A percentile compares a stretch with the other conserved stretches of the same genome.
These are phyloP conservation scores for Xylaria sp. DNA, from an alignment of 2,329 filamentous ascomycete species.

Conservation along the genomic window DNA sequence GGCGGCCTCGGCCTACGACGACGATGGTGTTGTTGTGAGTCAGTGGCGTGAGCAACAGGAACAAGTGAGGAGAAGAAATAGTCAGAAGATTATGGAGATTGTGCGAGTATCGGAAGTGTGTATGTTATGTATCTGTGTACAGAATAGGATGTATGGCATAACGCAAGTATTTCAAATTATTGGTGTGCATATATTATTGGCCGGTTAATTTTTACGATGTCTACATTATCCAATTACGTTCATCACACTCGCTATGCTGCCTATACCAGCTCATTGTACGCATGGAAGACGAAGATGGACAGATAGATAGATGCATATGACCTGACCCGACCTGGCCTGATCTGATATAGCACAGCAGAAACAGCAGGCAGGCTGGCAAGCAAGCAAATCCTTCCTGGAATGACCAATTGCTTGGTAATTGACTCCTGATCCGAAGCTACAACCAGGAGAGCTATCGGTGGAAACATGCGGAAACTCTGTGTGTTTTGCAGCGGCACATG, in stretches of 20 bases:
- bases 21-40: neutral
- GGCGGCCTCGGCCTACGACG: constrained; percentile 18
- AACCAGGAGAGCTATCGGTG: neutral
- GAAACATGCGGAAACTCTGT: neutral
- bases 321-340: no score
- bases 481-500: neutral
- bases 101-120: neutral
- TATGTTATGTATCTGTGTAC: neutral
- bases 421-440: neutral
- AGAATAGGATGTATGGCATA: constrained; percentile 1
- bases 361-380: neutral
- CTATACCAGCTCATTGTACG: no score
- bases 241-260: no score
- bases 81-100: neutral
- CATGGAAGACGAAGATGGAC: neutral
- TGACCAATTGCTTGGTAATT: neutral
- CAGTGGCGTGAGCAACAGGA: neutral
- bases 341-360: neutral
- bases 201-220: neutral
- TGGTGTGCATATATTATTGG: neutral
- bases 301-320: neutral
- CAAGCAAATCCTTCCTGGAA: neutral
- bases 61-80: neutral
- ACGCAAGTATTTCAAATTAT: neutral
- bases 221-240: no score